Evolutionary conservation across 129 eudicot species (phyloP), one percentile per base, ranked within the genome.

Genomic region (Flaveria trinervia): DNA sequence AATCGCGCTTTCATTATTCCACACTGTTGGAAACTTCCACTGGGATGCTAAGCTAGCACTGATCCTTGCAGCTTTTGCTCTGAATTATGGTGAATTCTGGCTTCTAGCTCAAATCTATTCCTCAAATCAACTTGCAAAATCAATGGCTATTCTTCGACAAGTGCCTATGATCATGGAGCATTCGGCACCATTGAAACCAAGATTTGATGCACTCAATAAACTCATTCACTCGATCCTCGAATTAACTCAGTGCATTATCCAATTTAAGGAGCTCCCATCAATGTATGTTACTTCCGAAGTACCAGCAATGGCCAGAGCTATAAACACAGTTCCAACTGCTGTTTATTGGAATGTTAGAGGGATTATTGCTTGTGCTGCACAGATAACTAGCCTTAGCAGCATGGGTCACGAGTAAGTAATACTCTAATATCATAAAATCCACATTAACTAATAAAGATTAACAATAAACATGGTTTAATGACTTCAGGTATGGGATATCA

Each of bases 41-140:
- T 94, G 99, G 99, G 97, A 89, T 3, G 96, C 97, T 0, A 94
- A 94, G 78, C 87, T 86, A 45, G 96, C 84, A 39, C 72, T 94
- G 18, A 64, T 91, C 65, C 80, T 94, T 10, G 85, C 97, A 11
- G 97, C 97, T 28, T 91, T 94, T 80, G 90, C 99, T 15, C 70
- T 86, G 55, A 75, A 75, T 77, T 89, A 89, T 22, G 97, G 99
- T 13, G 99, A 94, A 65, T 94, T 91, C 69, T 90, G 98, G 97
- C 96, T 93, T 22, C 83, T 90, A 23, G 91, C 89, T 55, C 92
- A 93, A 33, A 84, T 87, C 48, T 88, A 76, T 78, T 49, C 87
- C 3, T 70, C 85, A 2, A 89, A 94, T 57, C 92, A 82, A 4
- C 93, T 94, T 0, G 98, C 98, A 36, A 91, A 85, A 68, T 84